Conservation (phyloP, 192 early-diverging fungal genomes). For the Phycomyces blakesleeanus region DNA sequence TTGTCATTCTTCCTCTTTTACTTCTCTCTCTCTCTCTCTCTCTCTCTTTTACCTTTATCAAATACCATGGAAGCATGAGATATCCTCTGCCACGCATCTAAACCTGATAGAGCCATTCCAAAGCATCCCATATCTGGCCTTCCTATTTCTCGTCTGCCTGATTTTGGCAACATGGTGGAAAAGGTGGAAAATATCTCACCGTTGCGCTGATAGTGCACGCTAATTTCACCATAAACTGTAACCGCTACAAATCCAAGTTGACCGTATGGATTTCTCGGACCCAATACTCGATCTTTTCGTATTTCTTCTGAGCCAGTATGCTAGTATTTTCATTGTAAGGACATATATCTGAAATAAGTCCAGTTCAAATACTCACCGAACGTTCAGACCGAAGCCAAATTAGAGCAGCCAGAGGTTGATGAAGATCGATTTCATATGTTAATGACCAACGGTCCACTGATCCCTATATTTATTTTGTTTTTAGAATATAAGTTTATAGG, state of each 20-base stretch:
- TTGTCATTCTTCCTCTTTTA: too few species aligned
- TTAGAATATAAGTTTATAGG: not conserved
- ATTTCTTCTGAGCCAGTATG: slow-evolving; percentile 2
- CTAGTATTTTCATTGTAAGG: not conserved
- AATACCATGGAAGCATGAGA: slow-evolving; percentile 32
- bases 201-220: slow-evolving; percentile 36
- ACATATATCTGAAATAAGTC: not conserved
- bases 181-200: slow-evolving; percentile 27
- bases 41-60: slow-evolving; percentile 13
- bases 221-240: slow-evolving; percentile 32
- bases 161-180: slow-evolving; percentile 25
- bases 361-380: slow-evolving; percentile 15
- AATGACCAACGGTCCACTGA: slow-evolving; percentile 23
- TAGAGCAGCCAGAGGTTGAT: slow-evolving; percentile 30
- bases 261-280: slow-evolving; percentile 36
- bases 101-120: slow-evolving; percentile 21
- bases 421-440: slow-evolving; percentile 18
- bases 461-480: too few species aligned
- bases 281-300: slow-evolving; percentile 7
- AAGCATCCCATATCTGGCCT: slow-evolving; percentile 17
- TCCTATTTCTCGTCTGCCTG: slow-evolving; percentile 14
- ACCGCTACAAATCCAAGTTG: slow-evolving; percentile 31
- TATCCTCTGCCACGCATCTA: slow-evolving; percentile 30
- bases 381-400: slow-evolving; percentile 34
- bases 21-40: not conserved